Base-by-base conservation (phyloP, 495 filamentous ascomycete species). In the Xylaria bambusicola region DNA sequence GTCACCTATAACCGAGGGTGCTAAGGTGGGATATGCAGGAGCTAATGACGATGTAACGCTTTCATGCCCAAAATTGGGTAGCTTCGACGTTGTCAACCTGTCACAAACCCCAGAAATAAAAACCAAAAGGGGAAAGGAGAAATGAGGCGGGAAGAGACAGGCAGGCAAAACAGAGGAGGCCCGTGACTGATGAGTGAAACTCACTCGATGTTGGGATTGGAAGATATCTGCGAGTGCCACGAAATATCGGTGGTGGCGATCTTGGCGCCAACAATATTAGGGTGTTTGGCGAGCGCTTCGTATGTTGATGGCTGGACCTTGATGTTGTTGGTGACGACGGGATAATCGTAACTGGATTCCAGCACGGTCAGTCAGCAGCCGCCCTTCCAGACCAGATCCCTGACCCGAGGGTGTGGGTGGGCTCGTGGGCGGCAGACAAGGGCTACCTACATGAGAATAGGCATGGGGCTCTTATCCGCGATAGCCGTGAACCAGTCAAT, bases 401-500 rank as follows among this genome's bases (percentile, higher is more conserved):
- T 15, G 20, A 47, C 13, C 18, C 26, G n/a, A 35, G 5, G 18
- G 17, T 36, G 15, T 18, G 18, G 13, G 41, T 20, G 38, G 21
- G n/a, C n/a, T n/a, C n/a, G n/a, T n/a, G n/a, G n/a, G n/a, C n/a
- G n/a, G 40, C 4, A 44, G 38, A 5, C 46, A 50, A 50, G 35
- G n/a, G n/a, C n/a, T n/a, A 49, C 57, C 2, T 44, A 52, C 48
- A 45, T 60, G 13, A 60, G 26, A n/a, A 52, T 52, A 15, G 57
- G 49, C 2, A 52, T 52, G 10, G 57, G 48, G 29, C 47, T 52
- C 26, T 33, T 27, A 27, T 52, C 48, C 21, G 27, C 49, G 26
- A 53, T 29, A 20, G 29, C 45, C 27, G 48, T 60, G 48, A 60
- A 52, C 38, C 47, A 52, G n/a, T 60, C 48, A 47, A 60, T 46